Percentiles rank a stretch among this genome's conserved stretches.
These are phyloP conservation scores for Raffaelea arxii DNA, from an alignment of 2,329 filamentous ascomycete genomes.

Conservation along the genomic window DNA sequence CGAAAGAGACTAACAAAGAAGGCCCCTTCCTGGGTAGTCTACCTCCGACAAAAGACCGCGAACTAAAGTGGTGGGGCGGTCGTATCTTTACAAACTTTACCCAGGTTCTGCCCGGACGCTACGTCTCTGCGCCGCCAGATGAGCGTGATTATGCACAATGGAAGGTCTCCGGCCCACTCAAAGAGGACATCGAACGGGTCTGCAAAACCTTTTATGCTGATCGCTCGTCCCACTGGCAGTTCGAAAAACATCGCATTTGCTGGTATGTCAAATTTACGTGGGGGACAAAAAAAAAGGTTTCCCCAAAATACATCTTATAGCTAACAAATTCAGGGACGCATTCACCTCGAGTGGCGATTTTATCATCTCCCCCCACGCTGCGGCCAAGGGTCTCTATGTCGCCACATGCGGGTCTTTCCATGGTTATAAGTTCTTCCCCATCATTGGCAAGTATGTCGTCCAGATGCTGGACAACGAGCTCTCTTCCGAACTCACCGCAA, in stretches of 20 bases:
- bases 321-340: conserved; percentile 42
- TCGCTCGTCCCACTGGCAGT: conserved; percentile 43
- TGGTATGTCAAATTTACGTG: conserved; percentile 38
- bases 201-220: conserved; percentile 50
- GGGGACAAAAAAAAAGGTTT: background rate
- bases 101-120: conserved; percentile 39
- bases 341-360: conserved; percentile 53
- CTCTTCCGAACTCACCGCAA: conserved; percentile 28
- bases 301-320: background rate
- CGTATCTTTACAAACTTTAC: conserved; percentile 50
- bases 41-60: conserved; percentile 39
- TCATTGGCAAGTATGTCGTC: conserved; percentile 51
- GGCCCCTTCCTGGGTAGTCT: conserved; percentile 20
- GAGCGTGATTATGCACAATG: conserved; percentile 52
- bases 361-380: conserved; percentile 48
- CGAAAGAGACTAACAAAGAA: background rate
- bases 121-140: conserved; percentile 47
- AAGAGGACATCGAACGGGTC: conserved; percentile 48
- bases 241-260: conserved; percentile 56
- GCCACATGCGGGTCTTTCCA: conserved; percentile 59
- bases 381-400: conserved; percentile 44
- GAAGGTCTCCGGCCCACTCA: conserved; percentile 44
- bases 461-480: conserved; percentile 41
- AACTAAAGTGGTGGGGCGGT: conserved; percentile 53
- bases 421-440: conserved; percentile 57